Evolutionary conservation across 2,329 filamentous ascomycete genomes (phyloP), one percentile per base, ranked within the genome.

Genomic region (Chaetomium olivaceum): DNA sequence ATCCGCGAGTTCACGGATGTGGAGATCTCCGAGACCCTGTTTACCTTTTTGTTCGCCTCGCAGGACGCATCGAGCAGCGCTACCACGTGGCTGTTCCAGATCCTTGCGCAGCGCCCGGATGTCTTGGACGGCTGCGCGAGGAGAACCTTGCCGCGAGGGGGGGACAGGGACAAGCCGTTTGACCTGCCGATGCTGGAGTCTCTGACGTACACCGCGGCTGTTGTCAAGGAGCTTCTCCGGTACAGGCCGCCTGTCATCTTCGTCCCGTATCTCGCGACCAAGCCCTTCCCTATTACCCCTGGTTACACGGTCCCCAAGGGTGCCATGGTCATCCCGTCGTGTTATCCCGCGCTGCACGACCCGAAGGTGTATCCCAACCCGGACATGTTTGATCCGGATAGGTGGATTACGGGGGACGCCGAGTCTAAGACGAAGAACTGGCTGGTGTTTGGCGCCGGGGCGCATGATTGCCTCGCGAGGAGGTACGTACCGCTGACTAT

Each of bases 211-310:
- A 98, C 95, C 55, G 90, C 92, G 65, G 94, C 93, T 48, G 92
- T 97, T 50, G 91, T 98, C 71, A 92, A 91, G 73, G 93, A 97
- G 81, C 89, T 92, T 64, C 86, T 97, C 70, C 91, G 95, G 75
- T 97, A 96, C 83, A 91, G 94, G 63, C 95, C 95, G 70, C 95
- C 95, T 63, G 95, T 99, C 74, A 86, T 97, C 79, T 97, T 99
- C 92, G 92, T 97, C 59, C 95, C 95, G 36, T 98, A 98, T 79
- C 78, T 93, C 68, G 92, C 89, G 70, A 98, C 98, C 89, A 97
- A 96, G 83, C 82, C 91, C 63, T 99, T 97, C 85, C 93, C 93
- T 59, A 90, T 99, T 72, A 92, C 91, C 36, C 81, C 83, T 25
- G 86, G 90, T 39, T 97, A 98, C 80, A 97, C 93, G 16, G 89